Conservation (phyloP, 768 basidiomycete genomes). For the Kwoniella sp. region DNA sequence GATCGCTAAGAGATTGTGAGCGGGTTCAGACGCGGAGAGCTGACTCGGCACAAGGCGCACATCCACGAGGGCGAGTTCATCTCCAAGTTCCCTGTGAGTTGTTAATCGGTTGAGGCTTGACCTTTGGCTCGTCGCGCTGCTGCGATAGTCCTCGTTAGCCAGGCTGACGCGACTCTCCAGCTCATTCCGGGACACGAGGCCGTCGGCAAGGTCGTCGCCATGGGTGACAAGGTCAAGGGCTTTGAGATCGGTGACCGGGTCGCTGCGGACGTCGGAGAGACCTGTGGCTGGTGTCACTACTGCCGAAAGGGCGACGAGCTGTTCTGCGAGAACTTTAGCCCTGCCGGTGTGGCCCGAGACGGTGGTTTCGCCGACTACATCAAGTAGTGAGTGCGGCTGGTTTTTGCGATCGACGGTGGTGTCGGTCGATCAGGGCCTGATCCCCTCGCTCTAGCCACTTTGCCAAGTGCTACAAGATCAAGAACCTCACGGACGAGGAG, state of each 20-base stretch:
- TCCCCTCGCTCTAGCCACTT: constrained; percentile 54
- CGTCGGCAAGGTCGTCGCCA: constrained; percentile 66
- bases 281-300: constrained; percentile 76
- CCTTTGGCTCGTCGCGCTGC: neutral
- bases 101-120: neutral
- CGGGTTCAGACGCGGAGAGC: neutral
- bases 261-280: constrained; percentile 69
- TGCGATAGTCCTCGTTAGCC: constrained; percentile 8
- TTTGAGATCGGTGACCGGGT: constrained; percentile 75
- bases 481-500: constrained; percentile 81
- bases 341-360: constrained; percentile 71
- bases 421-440: neutral
- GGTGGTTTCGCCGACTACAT: constrained; percentile 90
- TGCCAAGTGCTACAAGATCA: constrained; percentile 77
- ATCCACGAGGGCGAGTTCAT: constrained; percentile 69
- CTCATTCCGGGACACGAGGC: constrained; percentile 72
- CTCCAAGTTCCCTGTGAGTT: constrained; percentile 62
- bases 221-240: constrained; percentile 74
- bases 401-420: neutral
- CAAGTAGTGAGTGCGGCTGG: constrained; percentile 59
- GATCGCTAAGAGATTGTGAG: no score
- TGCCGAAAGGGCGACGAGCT: constrained; percentile 78
- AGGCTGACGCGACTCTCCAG: constrained; percentile 47
- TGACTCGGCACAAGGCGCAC: constrained; percentile 49
- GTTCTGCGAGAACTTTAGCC: constrained; percentile 77